Percentiles rank a stretch among this genome's conserved stretches.
Conservation (phyloP, 306 rosid species). For the Abrus pulchellus region DNA sequence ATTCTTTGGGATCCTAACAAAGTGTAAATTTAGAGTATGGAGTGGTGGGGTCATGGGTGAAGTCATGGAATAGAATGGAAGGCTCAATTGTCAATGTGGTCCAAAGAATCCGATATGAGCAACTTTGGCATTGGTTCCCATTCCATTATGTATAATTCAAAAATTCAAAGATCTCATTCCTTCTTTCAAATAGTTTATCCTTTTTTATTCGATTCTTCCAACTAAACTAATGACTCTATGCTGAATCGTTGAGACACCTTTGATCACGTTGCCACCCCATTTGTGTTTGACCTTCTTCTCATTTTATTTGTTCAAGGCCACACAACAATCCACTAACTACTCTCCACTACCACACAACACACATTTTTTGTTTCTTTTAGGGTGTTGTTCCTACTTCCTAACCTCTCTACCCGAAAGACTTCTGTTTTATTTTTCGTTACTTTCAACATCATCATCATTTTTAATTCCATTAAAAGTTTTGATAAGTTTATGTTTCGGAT, state of each 20-base stretch:
- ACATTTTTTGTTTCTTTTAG: slow-evolving; percentile 21
- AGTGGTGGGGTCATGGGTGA: slow-evolving; percentile 7
- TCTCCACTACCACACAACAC: slow-evolving; percentile 37
- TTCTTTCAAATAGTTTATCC: slow-evolving; percentile 19
- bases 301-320: slow-evolving; percentile 7
- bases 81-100: slow-evolving; percentile 2
- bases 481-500: background rate
- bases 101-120: slow-evolving; percentile 21
- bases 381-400: background rate
- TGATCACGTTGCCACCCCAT: slow-evolving; percentile 35
- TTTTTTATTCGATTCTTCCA: slow-evolving; percentile 40
- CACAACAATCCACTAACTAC: slow-evolving; percentile 32
- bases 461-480: background rate
- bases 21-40: background rate
- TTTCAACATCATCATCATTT: slow-evolving; percentile 13
- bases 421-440: background rate
- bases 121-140: slow-evolving; percentile 36
- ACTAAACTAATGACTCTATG: slow-evolving; percentile 36
- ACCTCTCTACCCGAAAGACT: background rate
- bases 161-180: slow-evolving; percentile 40
- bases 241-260: background rate
- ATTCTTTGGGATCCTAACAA: slow-evolving; percentile 3
- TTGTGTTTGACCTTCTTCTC: slow-evolving; percentile 37
- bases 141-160: slow-evolving; percentile 16
- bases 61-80: slow-evolving; percentile 26